A percentile compares a stretch with the other conserved stretches of the same genome.
phyloP scores from a whole-genome alignment of 331 rosid genomes.

The Pyracantha coccinea region DNA sequence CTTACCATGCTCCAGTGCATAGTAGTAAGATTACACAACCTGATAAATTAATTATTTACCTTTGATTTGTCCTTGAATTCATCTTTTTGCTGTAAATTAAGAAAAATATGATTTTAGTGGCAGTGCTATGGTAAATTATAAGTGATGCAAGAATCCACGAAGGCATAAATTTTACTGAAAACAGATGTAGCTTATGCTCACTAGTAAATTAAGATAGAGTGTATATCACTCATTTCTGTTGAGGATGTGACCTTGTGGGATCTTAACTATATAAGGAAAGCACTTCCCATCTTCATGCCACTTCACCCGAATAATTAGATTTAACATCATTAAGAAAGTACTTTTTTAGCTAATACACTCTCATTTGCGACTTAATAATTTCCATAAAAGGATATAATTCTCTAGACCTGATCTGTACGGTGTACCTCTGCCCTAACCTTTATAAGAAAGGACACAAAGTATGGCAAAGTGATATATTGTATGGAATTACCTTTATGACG shows the following conservation, averaged over 20 bases:
- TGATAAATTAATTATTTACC: constrained; percentile 11
- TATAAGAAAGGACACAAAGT: too few relatives aligned
- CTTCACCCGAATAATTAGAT: neutral
- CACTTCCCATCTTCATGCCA: neutral
- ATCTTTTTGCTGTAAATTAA: constrained; percentile 44
- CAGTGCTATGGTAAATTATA: neutral
- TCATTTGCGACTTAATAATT: neutral
- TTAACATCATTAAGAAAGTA: neutral
- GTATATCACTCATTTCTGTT: neutral
- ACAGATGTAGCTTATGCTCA: neutral
- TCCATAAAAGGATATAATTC: neutral
- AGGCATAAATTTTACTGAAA: neutral
- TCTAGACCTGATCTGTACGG: neutral
- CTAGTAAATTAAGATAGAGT: neutral
- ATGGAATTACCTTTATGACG: neutral
- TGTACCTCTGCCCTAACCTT: neutral
- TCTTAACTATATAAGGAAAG: neutral
- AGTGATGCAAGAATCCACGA: neutral
- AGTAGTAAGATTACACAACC: neutral
- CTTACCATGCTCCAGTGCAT: neutral
- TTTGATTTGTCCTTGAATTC: constrained; percentile 47
- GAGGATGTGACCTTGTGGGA: neutral
- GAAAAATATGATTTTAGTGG: constrained; percentile 1
- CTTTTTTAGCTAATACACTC: neutral
- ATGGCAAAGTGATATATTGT: neutral